Conservation (phyloP, 2,329 filamentous ascomycete genomes). For the Fusarium hostae region DNA sequence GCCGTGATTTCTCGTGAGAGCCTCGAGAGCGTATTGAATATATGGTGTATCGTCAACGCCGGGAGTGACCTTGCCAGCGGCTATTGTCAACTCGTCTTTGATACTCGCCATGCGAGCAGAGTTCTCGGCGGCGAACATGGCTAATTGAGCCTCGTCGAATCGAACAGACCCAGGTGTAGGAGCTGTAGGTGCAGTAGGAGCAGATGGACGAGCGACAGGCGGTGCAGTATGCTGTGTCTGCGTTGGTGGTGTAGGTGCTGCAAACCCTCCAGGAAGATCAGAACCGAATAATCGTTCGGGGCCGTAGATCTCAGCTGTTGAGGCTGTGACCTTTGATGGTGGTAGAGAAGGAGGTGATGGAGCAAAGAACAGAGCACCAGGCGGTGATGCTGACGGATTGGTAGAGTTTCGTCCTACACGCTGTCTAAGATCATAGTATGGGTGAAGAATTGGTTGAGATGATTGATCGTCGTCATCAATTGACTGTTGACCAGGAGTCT, state of each 20-base stretch:
- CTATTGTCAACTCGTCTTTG: slow-evolving; percentile 63
- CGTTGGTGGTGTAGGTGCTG: slow-evolving; percentile 34
- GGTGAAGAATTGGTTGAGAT: slow-evolving; percentile 41
- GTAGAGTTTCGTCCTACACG: slow-evolving; percentile 35
- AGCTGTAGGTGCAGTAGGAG: slow-evolving; percentile 14
- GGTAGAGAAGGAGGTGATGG: slow-evolving; percentile 54
- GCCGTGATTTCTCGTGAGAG: slow-evolving; percentile 80
- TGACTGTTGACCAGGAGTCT: slow-evolving; percentile 33
- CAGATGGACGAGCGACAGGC: slow-evolving; percentile 12
- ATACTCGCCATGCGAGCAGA: slow-evolving; percentile 53
- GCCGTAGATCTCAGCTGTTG: slow-evolving; percentile 57
- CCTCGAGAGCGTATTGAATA: slow-evolving; percentile 89
- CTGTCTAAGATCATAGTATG: slow-evolving; percentile 43
- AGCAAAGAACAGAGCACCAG: slow-evolving; percentile 48
- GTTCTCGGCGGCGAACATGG: slow-evolving; percentile 52
- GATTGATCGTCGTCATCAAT: slow-evolving; percentile 40
- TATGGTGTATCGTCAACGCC: slow-evolving; percentile 87
- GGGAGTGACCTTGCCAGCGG: slow-evolving; percentile 71
- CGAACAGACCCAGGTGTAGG: slow-evolving; percentile 42
- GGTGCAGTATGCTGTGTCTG: slow-evolving; percentile 27
- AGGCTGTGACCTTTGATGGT: slow-evolving; percentile 40
- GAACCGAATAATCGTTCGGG: slow-evolving; percentile 54
- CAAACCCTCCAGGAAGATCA: slow-evolving; percentile 39
- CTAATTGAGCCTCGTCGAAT: slow-evolving; percentile 54
- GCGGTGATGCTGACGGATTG: slow-evolving; percentile 47